These are phyloP conservation scores for Pythium folliculosum DNA, from an alignment of 352 stramenopile genomes.

Conservation along the genomic window DNA sequence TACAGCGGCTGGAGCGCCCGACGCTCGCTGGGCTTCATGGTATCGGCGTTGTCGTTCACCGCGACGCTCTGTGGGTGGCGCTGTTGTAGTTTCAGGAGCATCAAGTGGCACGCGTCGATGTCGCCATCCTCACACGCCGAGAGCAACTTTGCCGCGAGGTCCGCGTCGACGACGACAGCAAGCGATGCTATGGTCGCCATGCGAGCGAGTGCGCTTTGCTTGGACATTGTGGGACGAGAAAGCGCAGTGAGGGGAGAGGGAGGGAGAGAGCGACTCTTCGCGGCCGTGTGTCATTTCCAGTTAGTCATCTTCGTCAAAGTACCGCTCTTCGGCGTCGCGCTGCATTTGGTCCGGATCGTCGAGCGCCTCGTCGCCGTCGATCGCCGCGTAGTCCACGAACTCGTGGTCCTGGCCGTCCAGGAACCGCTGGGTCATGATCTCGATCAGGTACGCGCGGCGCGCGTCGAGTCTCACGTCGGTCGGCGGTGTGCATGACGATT, in stretches of 20 bases:
- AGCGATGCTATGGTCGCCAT: not conserved
- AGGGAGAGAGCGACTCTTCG: constrained; percentile 20
- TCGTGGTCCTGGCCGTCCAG: constrained; percentile 60
- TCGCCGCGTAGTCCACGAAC: constrained; percentile 64
- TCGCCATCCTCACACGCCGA: constrained; percentile 15
- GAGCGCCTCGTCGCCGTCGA: constrained; percentile 60
- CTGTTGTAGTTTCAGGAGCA: constrained; percentile 23
- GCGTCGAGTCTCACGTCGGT: constrained; percentile 33
- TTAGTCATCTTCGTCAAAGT: constrained; percentile 52
- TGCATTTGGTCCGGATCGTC: constrained; percentile 71
- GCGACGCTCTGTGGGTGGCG: constrained; percentile 17
- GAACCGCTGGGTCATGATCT: constrained; percentile 77
- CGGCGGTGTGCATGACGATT: constrained; percentile 19
- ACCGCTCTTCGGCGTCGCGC: constrained; percentile 78
- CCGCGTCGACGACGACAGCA: constrained; percentile 14
- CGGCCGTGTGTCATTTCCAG: not conserved
- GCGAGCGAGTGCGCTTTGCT: not conserved
- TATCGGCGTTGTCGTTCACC: not conserved
- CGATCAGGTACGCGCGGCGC: constrained; percentile 61
- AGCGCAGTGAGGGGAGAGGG: no score
- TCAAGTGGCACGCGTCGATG: constrained; percentile 25
- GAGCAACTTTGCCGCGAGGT: constrained; percentile 12
- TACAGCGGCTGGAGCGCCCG: constrained; percentile 24
- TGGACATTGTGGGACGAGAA: not conserved
- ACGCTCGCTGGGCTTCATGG: not conserved